A percentile compares a stretch with the other conserved stretches of the same genome.
These are phyloP conservation scores for Cladosporium sp. DNA, from an alignment of 2,329 filamentous ascomycete genomes.

Conservation along the genomic window DNA sequence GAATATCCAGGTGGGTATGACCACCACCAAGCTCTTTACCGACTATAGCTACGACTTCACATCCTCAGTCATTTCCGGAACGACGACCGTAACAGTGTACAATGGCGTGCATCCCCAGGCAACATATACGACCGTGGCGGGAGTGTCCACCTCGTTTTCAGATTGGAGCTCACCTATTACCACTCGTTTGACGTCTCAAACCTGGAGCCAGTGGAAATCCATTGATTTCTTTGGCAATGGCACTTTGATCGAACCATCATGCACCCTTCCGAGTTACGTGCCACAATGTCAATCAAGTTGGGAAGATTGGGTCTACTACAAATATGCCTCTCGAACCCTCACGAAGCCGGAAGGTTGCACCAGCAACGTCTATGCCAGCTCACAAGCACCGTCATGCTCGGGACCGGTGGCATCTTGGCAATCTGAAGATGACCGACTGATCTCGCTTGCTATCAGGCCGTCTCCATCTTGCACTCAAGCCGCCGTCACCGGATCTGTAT, in stretches of 20 bases:
- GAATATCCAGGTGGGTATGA: no score
- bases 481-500: neutral
- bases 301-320: neutral
- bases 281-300: slow-evolving; percentile 2
- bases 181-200: neutral
- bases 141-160: neutral
- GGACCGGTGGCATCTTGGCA: neutral
- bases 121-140: neutral
- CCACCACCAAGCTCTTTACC: neutral
- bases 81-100: neutral
- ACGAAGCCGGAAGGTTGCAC: neutral
- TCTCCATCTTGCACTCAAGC: slow-evolving; percentile 5
- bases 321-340: neutral
- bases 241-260: neutral
- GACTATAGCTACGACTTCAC: neutral
- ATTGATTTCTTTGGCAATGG: neutral
- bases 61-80: neutral
- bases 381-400: neutral
- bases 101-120: neutral
- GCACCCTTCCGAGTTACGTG: neutral
- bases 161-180: neutral
- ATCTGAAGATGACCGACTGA: neutral
- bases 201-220: neutral
- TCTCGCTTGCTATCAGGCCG: neutral
- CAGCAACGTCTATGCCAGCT: neutral